Percentiles rank a stretch among this genome's conserved stretches.
These are phyloP conservation scores for Fusarium praegraminearum DNA, from an alignment of 2,329 filamentous ascomycete species.

Conservation along the genomic window DNA sequence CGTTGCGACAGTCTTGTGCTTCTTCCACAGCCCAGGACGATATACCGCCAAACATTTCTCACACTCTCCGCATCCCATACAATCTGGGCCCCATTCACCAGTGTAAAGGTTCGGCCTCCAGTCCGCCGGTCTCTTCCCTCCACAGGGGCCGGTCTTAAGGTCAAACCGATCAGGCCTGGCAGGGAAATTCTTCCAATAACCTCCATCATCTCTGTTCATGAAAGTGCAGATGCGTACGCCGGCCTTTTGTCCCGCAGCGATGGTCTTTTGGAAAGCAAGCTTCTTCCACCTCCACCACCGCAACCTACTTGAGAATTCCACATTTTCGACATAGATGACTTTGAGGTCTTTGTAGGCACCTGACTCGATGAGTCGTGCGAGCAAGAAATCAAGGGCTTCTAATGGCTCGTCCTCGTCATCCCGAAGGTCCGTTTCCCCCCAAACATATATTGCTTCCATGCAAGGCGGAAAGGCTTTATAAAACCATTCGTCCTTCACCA, in stretches of 20 bases:
- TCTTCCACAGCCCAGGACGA: constrained; percentile 28
- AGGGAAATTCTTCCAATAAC: constrained; percentile 31
- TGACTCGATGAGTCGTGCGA: constrained; percentile 18
- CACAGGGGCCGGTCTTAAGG: constrained; percentile 23
- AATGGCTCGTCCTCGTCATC: neutral
- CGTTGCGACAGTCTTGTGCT: neutral
- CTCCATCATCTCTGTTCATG: constrained; percentile 26
- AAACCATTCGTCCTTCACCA: neutral
- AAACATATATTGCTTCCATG: constrained; percentile 24
- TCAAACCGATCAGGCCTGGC: constrained; percentile 28
- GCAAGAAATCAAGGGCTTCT: constrained; percentile 2
- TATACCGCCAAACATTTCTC: constrained; percentile 28
- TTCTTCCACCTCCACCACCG: neutral
- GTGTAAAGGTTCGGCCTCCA: constrained; percentile 18
- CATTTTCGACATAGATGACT: constrained; percentile 25
- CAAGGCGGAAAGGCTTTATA: neutral
- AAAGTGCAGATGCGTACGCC: constrained; percentile 27
- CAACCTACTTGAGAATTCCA: neutral
- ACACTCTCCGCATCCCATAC: constrained; percentile 33
- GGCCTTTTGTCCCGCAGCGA: constrained; percentile 10
- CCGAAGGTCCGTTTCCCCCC: neutral
- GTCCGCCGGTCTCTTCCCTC: constrained; percentile 15
- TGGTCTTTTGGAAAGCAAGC: constrained; percentile 9
- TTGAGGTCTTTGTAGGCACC: neutral
- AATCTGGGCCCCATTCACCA: constrained; percentile 30